phyloP scores from a whole-genome alignment of 257 asterid genomes.

The Pogostemon cablin region DNA sequence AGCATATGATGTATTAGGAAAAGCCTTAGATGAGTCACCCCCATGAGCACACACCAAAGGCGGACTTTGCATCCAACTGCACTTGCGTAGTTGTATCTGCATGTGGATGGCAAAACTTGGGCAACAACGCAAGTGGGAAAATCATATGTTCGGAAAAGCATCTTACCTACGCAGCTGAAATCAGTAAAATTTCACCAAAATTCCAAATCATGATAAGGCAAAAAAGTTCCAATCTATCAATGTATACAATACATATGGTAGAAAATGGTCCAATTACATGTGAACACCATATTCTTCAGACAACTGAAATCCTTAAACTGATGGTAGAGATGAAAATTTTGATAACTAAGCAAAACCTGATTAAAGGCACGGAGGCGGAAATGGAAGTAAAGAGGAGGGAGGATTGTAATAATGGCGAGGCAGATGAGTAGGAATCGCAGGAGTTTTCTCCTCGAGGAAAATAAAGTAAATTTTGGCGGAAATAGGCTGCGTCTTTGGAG shows the following conservation, averaged over 20 bases:
- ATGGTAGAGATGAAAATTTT: slow-evolving; percentile 2
- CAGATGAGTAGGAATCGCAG: slow-evolving; percentile 59
- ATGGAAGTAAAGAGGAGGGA: slow-evolving; percentile 90
- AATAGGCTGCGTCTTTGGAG: slow-evolving; percentile 39
- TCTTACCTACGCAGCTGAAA: slow-evolving; percentile 13
- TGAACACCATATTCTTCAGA: slow-evolving; percentile 21
- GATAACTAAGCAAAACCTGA: slow-evolving; percentile 44
- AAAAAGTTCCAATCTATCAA: slow-evolving; percentile 9
- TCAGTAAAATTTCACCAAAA: slow-evolving; percentile 13
- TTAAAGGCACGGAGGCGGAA: slow-evolving; percentile 80
- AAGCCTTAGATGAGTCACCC: slow-evolving; percentile 92
- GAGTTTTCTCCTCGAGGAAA: slow-evolving; percentile 51
- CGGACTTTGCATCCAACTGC: slow-evolving; percentile 78
- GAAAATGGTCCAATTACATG: slow-evolving; percentile 17
- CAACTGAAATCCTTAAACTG: neutral
- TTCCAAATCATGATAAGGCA: slow-evolving; percentile 12
- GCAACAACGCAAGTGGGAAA: neutral
- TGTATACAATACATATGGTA: neutral
- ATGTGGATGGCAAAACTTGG: slow-evolving; percentile 26
- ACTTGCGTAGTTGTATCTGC: slow-evolving; percentile 66
- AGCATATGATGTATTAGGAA: slow-evolving; percentile 63
- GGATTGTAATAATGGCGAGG: slow-evolving; percentile 68
- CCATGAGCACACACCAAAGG: slow-evolving; percentile 99
- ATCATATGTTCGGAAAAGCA: neutral
- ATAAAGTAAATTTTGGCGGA: slow-evolving; percentile 34